Percentiles rank a stretch among this genome's conserved stretches.
Evolutionary conservation across 257 asterid genomes (phyloP).

Genomic region (Echites panduratus): DNA sequence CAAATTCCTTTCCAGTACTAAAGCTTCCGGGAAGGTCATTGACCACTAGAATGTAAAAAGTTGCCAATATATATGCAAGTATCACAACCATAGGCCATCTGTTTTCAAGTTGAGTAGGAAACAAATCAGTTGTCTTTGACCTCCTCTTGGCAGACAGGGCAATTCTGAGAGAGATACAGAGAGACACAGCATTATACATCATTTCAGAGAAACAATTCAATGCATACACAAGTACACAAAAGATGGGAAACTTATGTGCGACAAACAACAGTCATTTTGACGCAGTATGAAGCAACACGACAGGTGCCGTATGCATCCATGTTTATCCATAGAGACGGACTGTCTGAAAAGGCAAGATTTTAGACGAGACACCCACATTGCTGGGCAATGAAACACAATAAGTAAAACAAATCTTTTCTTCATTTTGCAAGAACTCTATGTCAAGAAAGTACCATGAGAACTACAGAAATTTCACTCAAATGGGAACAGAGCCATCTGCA

Average conservation of each 20-base stretch:
- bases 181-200: neutral
- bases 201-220: neutral
- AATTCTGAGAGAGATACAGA: constrained; percentile 41
- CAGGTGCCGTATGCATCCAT: too few species aligned
- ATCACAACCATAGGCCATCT: neutral
- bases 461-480: neutral
- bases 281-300: too few species aligned
- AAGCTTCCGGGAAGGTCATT: too few species aligned
- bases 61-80: neutral
- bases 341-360: neutral
- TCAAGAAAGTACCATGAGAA: neutral
- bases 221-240: neutral
- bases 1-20: neutral
- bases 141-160: constrained; percentile 80
- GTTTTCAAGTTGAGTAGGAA: neutral
- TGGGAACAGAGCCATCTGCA: too few species aligned
- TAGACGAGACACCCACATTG: neutral
- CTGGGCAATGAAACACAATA: neutral
- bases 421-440: neutral
- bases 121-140: constrained; percentile 49
- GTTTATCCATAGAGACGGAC: too few species aligned
- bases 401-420: neutral
- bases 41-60: neutral
- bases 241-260: neutral
- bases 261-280: too few species aligned